phyloP scores from a whole-genome alignment of 169 alveolate genomes.

The Cryptosporidium sp. region DNA sequence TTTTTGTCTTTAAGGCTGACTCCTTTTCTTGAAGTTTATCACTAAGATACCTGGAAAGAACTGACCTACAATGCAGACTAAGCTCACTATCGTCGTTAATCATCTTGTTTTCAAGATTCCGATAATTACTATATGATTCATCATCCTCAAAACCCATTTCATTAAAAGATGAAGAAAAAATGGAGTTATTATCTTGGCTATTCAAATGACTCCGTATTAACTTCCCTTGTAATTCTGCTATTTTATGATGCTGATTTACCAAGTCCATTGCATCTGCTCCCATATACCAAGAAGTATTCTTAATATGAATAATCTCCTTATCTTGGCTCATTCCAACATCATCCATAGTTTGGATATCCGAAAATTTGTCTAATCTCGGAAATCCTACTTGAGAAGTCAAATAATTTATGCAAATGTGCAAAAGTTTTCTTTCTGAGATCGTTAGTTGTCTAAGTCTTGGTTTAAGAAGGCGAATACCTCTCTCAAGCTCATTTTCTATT shows the following conservation, averaged over 20 bases:
- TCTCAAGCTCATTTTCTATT: slow-evolving; percentile 47
- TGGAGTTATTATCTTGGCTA: neutral
- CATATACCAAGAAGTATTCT: slow-evolving; percentile 58
- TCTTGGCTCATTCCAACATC: neutral
- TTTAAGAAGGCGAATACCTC: slow-evolving; percentile 39
- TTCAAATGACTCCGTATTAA: slow-evolving; percentile 14
- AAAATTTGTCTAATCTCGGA: slow-evolving; percentile 29
- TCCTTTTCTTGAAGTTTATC: slow-evolving; percentile 47
- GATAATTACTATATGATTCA: neutral
- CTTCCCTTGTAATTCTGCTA: slow-evolving; percentile 66
- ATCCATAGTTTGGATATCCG: neutral
- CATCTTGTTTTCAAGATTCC: slow-evolving; percentile 3
- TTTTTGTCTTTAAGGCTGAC: slow-evolving; percentile 4
- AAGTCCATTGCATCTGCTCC: slow-evolving; percentile 61
- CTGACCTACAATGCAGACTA: slow-evolving; percentile 18
- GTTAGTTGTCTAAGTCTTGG: slow-evolving; percentile 47
- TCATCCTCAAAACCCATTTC: slow-evolving; percentile 47
- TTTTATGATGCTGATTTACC: slow-evolving; percentile 45
- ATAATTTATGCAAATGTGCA: slow-evolving; percentile 38
- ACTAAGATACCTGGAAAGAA: slow-evolving; percentile 35
- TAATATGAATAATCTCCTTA: neutral
- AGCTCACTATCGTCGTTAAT: slow-evolving; percentile 39
- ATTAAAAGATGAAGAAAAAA: neutral
- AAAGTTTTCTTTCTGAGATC: slow-evolving; percentile 38
- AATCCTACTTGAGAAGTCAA: slow-evolving; percentile 65